Evolutionary conservation across 2,329 filamentous ascomycete genomes (phyloP).

Genomic region (Ophiobolus disseminans): DNA sequence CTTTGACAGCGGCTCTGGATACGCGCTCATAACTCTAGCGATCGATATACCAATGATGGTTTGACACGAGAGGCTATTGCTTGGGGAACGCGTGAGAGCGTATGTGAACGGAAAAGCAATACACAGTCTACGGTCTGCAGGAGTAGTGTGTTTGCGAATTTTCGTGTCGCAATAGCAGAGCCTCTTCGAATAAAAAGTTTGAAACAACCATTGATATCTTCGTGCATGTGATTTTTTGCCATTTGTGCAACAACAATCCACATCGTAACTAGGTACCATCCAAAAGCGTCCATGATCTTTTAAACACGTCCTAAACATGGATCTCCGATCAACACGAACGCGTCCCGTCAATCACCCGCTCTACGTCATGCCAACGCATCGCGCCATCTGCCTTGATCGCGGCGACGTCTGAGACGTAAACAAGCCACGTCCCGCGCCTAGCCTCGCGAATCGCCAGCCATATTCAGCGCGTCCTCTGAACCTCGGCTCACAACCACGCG

Average conservation of each 20-base stretch:
- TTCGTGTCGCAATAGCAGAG: slow-evolving; percentile 29
- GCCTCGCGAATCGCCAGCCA: slow-evolving; percentile 3
- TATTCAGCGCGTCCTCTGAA: slow-evolving; percentile 1
- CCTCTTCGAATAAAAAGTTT: slow-evolving; percentile 11
- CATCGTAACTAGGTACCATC: neutral
- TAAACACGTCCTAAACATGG: neutral
- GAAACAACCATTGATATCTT: neutral
- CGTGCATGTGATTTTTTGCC: neutral
- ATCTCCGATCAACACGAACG: neutral
- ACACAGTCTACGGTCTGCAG: slow-evolving; percentile 23
- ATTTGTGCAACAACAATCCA: neutral
- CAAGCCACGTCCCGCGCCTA: slow-evolving; percentile 9
- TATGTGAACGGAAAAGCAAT: slow-evolving; percentile 13
- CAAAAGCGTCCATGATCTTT: neutral
- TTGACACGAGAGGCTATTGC: slow-evolving; percentile 37
- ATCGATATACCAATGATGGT: slow-evolving; percentile 39
- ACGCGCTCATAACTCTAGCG: slow-evolving; percentile 42
- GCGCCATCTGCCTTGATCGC: slow-evolving; percentile 5
- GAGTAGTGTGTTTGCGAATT: slow-evolving; percentile 29
- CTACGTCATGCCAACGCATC: slow-evolving; percentile 15
- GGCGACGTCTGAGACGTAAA: slow-evolving; percentile 7
- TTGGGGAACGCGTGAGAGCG: slow-evolving; percentile 25
- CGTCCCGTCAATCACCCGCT: slow-evolving; percentile 2
- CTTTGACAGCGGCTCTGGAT: slow-evolving; percentile 47
- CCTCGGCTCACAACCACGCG: slow-evolving; percentile 12